These are phyloP conservation scores for Ascosphaera apis DNA, from an alignment of 2,329 filamentous ascomycete species.

Conservation along the genomic window DNA sequence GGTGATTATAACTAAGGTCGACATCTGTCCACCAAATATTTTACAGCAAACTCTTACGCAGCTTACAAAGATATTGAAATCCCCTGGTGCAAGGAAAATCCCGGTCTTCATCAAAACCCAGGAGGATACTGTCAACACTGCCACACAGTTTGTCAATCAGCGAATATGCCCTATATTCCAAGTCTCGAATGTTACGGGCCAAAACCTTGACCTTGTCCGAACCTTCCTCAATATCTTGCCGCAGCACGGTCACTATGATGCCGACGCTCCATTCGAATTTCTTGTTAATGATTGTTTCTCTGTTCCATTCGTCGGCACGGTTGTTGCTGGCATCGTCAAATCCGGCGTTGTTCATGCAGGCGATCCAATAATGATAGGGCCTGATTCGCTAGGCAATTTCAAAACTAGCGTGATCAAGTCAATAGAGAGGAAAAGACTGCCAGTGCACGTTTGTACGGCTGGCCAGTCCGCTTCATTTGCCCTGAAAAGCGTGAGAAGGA, in stretches of 20 bases:
- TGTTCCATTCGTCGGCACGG: constrained; percentile 87
- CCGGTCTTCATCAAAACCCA: constrained; percentile 84
- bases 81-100: constrained; percentile 79
- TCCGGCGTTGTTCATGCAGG: constrained; percentile 69
- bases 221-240: constrained; percentile 89
- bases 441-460: constrained; percentile 66
- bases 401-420: constrained; percentile 66
- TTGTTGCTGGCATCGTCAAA: constrained; percentile 85
- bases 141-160: constrained; percentile 84
- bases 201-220: constrained; percentile 72
- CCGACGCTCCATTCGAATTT: constrained; percentile 75
- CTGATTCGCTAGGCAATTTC: constrained; percentile 78
- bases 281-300: constrained; percentile 96
- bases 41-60: constrained; percentile 81
- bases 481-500: constrained; percentile 62
- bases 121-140: constrained; percentile 84
- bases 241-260: constrained; percentile 80
- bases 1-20: constrained; percentile 95
- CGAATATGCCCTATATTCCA: constrained; percentile 95
- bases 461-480: constrained; percentile 89
- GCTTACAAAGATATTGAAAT: constrained; percentile 80
- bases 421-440: constrained; percentile 83
- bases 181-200: constrained; percentile 89
- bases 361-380: constrained; percentile 73
- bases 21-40: constrained; percentile 92